Base-by-base conservation (phyloP, 1,139 yeast species). In the Meyerozyma guilliermondii region DNA sequence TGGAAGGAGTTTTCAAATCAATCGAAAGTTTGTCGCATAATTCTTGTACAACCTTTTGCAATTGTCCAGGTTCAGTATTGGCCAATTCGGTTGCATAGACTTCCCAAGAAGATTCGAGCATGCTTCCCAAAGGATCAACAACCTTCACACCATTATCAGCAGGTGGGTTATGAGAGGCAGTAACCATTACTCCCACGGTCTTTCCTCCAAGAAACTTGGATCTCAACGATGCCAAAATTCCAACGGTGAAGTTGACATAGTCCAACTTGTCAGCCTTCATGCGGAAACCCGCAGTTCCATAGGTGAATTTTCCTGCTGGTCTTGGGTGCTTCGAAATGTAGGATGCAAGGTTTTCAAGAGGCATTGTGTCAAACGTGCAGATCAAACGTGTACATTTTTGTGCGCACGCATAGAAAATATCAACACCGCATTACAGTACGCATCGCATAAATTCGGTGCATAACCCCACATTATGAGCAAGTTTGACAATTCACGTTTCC, bases 251-350 rank as follows among this genome's bases (percentile, higher is more conserved):
- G 62, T 87, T 84, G 40, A 91, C 94, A 26, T 91, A 83, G 59
- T 88, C 96, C 50, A 92, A 69, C 23, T 76, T 62, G 38, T 65
- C 60, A 4, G 96, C 92, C 43, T 78, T 69, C 70, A 83, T 83
- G 49, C 99, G 80, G 68, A 94, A 92, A 7, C 99, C 99, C 1
- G 99, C 98, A 1, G 99, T 92, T 16, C 99, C 99, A 59, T 92
- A 92, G 14, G 77, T 64, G 58, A 77, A 84, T 2, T 52, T 58
- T 17, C 65, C 69, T 13, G 66, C 66, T 0, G 84, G 78, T 51
- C 74, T 71, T 16, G 78, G 73, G 48, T 76, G 75, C 11, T 39
- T 39, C 9, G 43, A 33, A 27, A 50, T 40, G 24, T 50, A 47
- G 17, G 43, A 39, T 24, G 43, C 35, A 18, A 51, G 42, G 8